phyloP scores from a whole-genome alignment of 495 filamentous ascomycete genomes.

The Ramalina peruviana region DNA sequence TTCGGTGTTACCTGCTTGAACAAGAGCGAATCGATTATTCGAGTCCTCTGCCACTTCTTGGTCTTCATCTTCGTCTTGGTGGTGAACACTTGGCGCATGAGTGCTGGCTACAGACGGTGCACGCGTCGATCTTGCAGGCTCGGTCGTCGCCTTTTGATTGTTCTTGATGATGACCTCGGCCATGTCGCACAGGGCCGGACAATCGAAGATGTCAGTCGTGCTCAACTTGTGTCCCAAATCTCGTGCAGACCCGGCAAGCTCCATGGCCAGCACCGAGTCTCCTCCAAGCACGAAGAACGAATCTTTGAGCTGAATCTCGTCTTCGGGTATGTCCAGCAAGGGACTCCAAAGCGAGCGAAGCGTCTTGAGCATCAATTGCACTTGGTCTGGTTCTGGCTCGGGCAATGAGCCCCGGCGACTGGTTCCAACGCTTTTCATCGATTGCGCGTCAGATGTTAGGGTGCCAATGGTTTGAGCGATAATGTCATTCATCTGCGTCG shows the following conservation, averaged over 20 bases:
- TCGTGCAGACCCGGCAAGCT: slow-evolving; percentile 44
- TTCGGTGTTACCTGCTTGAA: slow-evolving; percentile 28
- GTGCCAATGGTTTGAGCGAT: not conserved
- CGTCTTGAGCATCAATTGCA: slow-evolving; percentile 13
- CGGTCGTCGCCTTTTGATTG: slow-evolving; percentile 10
- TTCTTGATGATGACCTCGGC: slow-evolving; percentile 18
- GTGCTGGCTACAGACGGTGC: not conserved
- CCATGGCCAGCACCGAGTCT: slow-evolving; percentile 53
- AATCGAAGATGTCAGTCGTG: slow-evolving; percentile 38
- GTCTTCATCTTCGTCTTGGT: not conserved
- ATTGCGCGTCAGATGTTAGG: no score
- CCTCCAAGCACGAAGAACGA: slow-evolving; percentile 38
- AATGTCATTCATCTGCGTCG: not conserved
- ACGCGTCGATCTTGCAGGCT: not conserved
- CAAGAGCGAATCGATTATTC: slow-evolving; percentile 31
- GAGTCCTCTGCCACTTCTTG: slow-evolving; percentile 7
- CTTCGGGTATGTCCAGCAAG: slow-evolving; percentile 27
- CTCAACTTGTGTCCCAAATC: slow-evolving; percentile 40
- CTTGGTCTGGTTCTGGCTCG: slow-evolving; percentile 1
- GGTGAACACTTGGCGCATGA: not conserved
- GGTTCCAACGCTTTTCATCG: not conserved
- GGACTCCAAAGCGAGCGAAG: slow-evolving; percentile 34
- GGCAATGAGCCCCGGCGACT: not conserved
- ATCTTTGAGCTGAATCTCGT: slow-evolving; percentile 27
- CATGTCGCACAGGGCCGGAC: slow-evolving; percentile 35